phyloP scores from a whole-genome alignment of 2,329 filamentous ascomycete genomes.

The Talaromyces sp. region DNA sequence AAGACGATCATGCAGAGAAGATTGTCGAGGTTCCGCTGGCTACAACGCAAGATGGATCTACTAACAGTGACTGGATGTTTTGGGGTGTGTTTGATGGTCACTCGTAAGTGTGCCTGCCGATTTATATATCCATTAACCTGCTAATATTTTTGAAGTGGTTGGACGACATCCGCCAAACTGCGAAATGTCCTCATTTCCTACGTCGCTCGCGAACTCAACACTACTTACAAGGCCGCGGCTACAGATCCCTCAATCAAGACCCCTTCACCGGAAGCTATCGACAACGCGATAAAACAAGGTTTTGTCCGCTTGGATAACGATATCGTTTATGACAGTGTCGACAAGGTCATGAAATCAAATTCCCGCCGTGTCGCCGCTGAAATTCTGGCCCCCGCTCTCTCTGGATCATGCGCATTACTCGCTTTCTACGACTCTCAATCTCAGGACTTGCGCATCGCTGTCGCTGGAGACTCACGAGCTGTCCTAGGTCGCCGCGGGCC shows the following conservation, averaged over 20 bases:
- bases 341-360: slow-evolving; percentile 83
- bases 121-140: not conserved
- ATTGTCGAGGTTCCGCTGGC: slow-evolving; percentile 81
- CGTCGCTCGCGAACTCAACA: slow-evolving; percentile 88
- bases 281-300: slow-evolving; percentile 85
- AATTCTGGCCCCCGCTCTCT: slow-evolving; percentile 84
- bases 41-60: slow-evolving; percentile 53
- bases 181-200: slow-evolving; percentile 88
- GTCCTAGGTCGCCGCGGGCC: slow-evolving; percentile 75
- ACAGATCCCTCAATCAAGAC: slow-evolving; percentile 55
- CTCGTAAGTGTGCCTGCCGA: slow-evolving; percentile 57
- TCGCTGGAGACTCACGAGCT: slow-evolving; percentile 93
- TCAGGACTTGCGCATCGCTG: slow-evolving; percentile 87
- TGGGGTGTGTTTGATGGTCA: slow-evolving; percentile 99
- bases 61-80: slow-evolving; percentile 94
- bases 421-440: slow-evolving; percentile 92
- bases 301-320: slow-evolving; percentile 88
- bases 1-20: slow-evolving; percentile 97
- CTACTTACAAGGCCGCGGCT: slow-evolving; percentile 76
- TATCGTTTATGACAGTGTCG: slow-evolving; percentile 88
- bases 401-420: slow-evolving; percentile 92
- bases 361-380: slow-evolving; percentile 90
- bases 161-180: slow-evolving; percentile 96
- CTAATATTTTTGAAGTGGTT: slow-evolving; percentile 60
- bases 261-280: slow-evolving; percentile 76